phyloP scores from a whole-genome alignment of 345 rosid species.

The Eucalyptus leucophloia region DNA sequence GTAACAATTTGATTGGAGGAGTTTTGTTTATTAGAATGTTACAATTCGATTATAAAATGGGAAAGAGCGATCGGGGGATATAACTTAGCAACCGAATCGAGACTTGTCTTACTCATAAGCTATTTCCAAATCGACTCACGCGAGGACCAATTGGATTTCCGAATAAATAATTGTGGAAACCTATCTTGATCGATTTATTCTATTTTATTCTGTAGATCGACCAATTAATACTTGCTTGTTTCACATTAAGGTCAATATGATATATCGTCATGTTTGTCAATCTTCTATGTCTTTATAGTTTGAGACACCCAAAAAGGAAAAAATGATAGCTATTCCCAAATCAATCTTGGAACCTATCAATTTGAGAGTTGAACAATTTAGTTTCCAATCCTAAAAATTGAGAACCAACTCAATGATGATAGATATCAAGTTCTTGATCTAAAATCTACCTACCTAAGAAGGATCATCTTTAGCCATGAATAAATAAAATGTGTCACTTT shows the following conservation, averaged over 20 bases:
- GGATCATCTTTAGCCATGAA: fast-evolving
- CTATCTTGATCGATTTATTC: fast-evolving
- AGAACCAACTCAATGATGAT: fast-evolving
- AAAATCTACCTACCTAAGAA: neutral
- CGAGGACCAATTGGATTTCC: fast-evolving
- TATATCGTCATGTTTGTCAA: fast-evolving
- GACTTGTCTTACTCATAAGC: fast-evolving
- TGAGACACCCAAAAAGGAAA: too few species aligned
- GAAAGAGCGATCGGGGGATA: fast-evolving
- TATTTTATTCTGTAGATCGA: fast-evolving
- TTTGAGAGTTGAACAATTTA: fast-evolving
- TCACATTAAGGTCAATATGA: neutral
- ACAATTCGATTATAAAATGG: neutral
- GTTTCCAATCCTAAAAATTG: fast-evolving
- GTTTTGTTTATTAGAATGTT: neutral
- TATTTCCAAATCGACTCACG: fast-evolving
- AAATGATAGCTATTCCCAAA: fast-evolving
- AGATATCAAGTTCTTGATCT: neutral
- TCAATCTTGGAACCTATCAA: fast-evolving
- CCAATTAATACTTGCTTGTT: fast-evolving
- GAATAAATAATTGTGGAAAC: too few species aligned
- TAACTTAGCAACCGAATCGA: fast-evolving
- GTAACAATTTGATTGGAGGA: neutral
- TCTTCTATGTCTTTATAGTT: fast-evolving
- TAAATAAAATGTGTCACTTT: fast-evolving